Evolutionary conservation across 2,329 filamentous ascomycete species (phyloP).

Genomic region (Emergomyces pasteurianus): DNA sequence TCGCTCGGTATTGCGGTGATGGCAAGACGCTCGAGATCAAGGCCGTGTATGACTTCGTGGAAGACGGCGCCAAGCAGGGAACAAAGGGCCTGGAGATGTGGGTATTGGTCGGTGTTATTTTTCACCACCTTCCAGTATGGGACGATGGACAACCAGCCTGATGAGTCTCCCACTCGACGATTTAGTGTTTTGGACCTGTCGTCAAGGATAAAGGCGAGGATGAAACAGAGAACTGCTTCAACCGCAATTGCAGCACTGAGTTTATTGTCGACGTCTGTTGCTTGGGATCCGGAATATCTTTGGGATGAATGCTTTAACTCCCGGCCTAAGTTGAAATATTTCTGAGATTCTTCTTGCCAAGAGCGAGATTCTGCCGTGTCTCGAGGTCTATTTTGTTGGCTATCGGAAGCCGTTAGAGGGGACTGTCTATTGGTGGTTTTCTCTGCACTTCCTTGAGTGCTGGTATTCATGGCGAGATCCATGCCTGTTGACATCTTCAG

Average conservation of each 20-base stretch:
- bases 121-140: slow-evolving; percentile 36
- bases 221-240: slow-evolving; percentile 37
- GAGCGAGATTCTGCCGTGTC: slow-evolving; percentile 26
- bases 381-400: slow-evolving; percentile 14
- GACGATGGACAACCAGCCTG: slow-evolving; percentile 36
- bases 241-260: slow-evolving; percentile 29
- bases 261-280: slow-evolving; percentile 21
- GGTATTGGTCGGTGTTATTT: slow-evolving; percentile 26
- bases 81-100: slow-evolving; percentile 33
- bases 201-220: slow-evolving; percentile 35
- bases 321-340: slow-evolving; percentile 31
- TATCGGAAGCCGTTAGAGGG: slow-evolving; percentile 17
- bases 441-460: slow-evolving; percentile 16
- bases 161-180: slow-evolving; percentile 28
- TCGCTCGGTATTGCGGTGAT: slow-evolving; percentile 29
- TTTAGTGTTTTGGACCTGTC: slow-evolving; percentile 26
- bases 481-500: slow-evolving; percentile 26
- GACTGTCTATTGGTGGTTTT: slow-evolving; percentile 17
- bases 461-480: slow-evolving; percentile 16
- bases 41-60: slow-evolving; percentile 33
- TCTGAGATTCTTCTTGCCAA: slow-evolving; percentile 34
- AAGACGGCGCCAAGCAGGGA: slow-evolving; percentile 36
- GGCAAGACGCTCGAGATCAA: slow-evolving; percentile 35
- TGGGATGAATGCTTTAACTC: slow-evolving; percentile 36
- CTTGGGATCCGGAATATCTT: slow-evolving; percentile 21